A percentile compares a stretch with the other conserved stretches of the same genome.
phyloP scores from a whole-genome alignment of 2,329 filamentous ascomycete genomes.

The Colletotrichum abscissum region DNA sequence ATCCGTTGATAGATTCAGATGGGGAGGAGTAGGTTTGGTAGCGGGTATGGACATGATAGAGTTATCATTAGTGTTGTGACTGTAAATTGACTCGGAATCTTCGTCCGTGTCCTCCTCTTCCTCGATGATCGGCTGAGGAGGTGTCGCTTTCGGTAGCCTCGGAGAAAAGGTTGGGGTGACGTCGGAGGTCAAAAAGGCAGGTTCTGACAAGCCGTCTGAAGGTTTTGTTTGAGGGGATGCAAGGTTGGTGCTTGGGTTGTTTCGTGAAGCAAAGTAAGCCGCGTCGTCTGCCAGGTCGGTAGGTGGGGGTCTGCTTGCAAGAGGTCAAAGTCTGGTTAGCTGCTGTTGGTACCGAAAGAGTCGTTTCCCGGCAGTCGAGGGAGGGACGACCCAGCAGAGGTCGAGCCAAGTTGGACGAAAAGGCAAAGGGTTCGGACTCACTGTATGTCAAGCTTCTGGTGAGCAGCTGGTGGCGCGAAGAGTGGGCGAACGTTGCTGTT shows the following conservation, averaged over 20 bases:
- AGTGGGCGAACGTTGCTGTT: slow-evolving; percentile 32
- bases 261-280: slow-evolving; percentile 45
- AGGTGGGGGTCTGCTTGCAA: slow-evolving; percentile 28
- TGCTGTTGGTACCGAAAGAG: background rate
- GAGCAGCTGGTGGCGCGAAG: slow-evolving; percentile 31
- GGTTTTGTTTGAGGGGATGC: slow-evolving; percentile 55
- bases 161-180: slow-evolving; percentile 43
- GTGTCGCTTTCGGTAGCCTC: slow-evolving; percentile 33
- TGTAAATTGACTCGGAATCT: slow-evolving; percentile 45
- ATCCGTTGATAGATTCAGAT: slow-evolving; percentile 59
- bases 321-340: slow-evolving; percentile 14
- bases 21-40: slow-evolving; percentile 62
- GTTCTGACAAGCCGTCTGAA: slow-evolving; percentile 55
- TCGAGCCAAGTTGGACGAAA: slow-evolving; percentile 2
- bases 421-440: slow-evolving; percentile 28
- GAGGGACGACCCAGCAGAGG: background rate
- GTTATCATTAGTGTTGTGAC: slow-evolving; percentile 51
- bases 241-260: slow-evolving; percentile 55
- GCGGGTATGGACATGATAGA: slow-evolving; percentile 60
- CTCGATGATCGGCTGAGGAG: slow-evolving; percentile 41
- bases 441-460: slow-evolving; percentile 28
- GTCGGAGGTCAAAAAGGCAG: slow-evolving; percentile 56
- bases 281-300: slow-evolving; percentile 30
- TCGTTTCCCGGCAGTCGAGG: slow-evolving; percentile 6
- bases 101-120: slow-evolving; percentile 48